Evolutionary conservation across 306 rosid genomes (phyloP), one percentile per base, ranked within the genome.

Genomic region (Aeschynomene evenia): DNA sequence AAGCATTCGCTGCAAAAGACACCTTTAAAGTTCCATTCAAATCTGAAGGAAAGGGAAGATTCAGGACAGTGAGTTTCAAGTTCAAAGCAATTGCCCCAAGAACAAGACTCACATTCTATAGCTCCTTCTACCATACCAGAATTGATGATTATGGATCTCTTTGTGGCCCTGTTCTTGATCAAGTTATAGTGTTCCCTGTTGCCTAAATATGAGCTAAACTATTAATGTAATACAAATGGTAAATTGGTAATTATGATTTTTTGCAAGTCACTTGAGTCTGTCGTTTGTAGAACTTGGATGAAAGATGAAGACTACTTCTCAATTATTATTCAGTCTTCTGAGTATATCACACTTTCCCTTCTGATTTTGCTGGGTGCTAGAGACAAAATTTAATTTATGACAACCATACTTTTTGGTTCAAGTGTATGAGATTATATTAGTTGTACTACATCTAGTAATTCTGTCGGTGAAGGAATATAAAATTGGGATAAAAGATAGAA

Each of bases 121-220:
- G 97, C 65, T 85, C 97, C 16, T 87, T 40, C 84, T 94, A 94
- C 85, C 98, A 94, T 67, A 94, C 95, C 29, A 85, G 84, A 84
- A 40, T 23, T 49, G 86, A 85, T 60, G 98, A 94, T 72, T 85
- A 55, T 11, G 98, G 98, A 4, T 82, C 98, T 66, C 95, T 94
- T 3, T 94, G 98, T 62, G 99, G 99, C 18, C 99, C 96, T 18
- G 87, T 91, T 66, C 80, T 94, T 20, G 99, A 94, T 52, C 83
- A 78, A 55, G 96, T 91, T 61, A 36, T 68, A 45, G 95, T 94
- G 58, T 71, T 63, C 42, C 92, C 86, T 19, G 40, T 62, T 1
- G 80, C 81, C 2, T 85, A 81, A 77, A 62, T 56, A 19, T 23
- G 3, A 28, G 23, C 53, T 74, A 45, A 13, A 15, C 40, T 7